Base-by-base conservation (phyloP, 2,329 filamentous ascomycete species). In the Ceratocystis diversiconidia region DNA sequence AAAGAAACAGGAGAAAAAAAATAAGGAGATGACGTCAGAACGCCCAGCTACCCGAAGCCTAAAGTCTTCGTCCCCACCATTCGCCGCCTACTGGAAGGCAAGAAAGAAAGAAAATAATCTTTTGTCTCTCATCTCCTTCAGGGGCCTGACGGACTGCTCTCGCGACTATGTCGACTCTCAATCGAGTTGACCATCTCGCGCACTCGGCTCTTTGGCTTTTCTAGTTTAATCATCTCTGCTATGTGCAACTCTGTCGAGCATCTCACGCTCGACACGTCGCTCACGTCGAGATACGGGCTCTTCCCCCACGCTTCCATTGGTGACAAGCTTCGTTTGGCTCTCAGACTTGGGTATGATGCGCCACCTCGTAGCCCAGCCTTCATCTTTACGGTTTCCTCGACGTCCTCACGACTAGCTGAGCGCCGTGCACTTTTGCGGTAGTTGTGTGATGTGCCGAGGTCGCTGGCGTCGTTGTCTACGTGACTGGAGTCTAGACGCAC, bases 121-220 rank as follows among this genome's bases (percentile, higher is more conserved):
- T 44, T 62, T 15, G 28, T n/a, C 30, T 12, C 19, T 41, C 30
- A 22, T 52, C n/a, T 61, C 12, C 48, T 30, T 46, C 19, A 57
- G 30, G 17, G 62, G 55, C 61, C n/a, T 64, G 68, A 71, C 25
- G 78, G 74, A 67, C 79, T 82, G 3, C 69, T 71, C 28, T 76
- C 75, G 52, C 76, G 73, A 68, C 77, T 80, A 17, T 17, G 52
- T 64, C 73, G 72, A 43, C 72, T 76, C 75, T 85, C 82, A 67
- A 84, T 76, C 67, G 74, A 78, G 70, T 84, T 77, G 48, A 85
- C 80, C 80, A 85, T 82, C 59, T 77, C 76, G 60, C 82, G 71
- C 32, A 85, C 82, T 44, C 77, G 72, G 15, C 78, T 78, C 69
- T 74, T 71, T 8, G 78, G 76, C 66, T 72, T 72, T 69, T 77